Base-by-base conservation (phyloP, 2,329 filamentous ascomycete genomes). In the Stagonosporopsis vannaccii region DNA sequence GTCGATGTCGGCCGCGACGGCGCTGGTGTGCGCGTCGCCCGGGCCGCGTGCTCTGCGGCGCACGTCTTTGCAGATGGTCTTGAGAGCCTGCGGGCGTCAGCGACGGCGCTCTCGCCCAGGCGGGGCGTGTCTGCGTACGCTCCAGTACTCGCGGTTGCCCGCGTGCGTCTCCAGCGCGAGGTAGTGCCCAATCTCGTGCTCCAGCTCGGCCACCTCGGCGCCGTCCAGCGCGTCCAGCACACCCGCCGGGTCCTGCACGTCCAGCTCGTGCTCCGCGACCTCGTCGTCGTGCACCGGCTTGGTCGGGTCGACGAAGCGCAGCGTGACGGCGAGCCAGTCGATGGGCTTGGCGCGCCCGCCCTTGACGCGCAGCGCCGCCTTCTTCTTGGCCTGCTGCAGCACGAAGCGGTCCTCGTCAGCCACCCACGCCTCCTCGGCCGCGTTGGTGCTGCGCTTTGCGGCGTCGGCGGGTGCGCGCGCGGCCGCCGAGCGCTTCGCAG, bases 321-420 rank as follows among this genome's bases (percentile, higher is more conserved):
- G 80, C 58, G 91, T 96, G 70, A 98, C 95, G 1, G 93, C 92
- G 41, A 99, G 85, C 82, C 91, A 93, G 79, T 99, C 95, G 69
- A 98, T 94, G 9, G 94, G 90, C 72, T 92, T 93, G 52, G 94
- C 93, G 65, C 96, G 87, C 11, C 90, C 90, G 76, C 96, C 93
- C 66, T 92, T 91, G 41, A 98, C 92, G 36, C 95, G 89, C 66
- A 99, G 96, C 63, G 93, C 91, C 37, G 95, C 94, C 81, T 97
- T 98, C 81, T 96, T 98, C 83, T 98, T 99, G 42, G 94, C 90
- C 78, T 99, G 95, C 77, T 92, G 93, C 70, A 99, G 81, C 53
- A 98, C 95, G 71, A 99, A 99, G 62, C 90, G 88, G 79, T 99
- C 95, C 76, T 99, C 95, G 68, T 96, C 91, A 48, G 94, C 91